Conservation (phyloP, 2,329 filamentous ascomycete species). For the Penicillium expansum region DNA sequence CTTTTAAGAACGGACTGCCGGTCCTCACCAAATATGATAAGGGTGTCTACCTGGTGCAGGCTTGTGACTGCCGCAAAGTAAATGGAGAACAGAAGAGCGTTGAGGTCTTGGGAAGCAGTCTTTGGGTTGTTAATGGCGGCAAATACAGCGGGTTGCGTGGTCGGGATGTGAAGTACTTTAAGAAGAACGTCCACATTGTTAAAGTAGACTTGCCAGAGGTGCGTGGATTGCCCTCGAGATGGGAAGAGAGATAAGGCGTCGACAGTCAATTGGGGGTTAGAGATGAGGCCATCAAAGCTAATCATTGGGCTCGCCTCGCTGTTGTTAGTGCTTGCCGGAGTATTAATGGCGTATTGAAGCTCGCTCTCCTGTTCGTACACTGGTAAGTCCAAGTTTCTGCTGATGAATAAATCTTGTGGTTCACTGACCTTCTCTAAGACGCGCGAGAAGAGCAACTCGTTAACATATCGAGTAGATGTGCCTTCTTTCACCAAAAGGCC, state of each 20-base stretch:
- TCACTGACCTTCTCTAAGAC: neutral
- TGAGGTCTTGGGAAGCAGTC: neutral
- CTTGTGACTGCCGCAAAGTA: neutral
- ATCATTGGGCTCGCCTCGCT: neutral
- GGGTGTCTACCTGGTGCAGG: neutral
- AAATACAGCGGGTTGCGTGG: neutral
- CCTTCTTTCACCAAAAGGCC: neutral
- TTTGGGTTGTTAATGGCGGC: neutral
- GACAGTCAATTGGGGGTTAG: neutral
- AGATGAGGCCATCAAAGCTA: neutral
- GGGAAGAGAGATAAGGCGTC: neutral
- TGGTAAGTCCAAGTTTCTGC: neutral
- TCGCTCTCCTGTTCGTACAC: neutral
- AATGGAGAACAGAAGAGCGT: neutral
- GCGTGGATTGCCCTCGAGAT: neutral
- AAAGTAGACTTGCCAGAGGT: neutral
- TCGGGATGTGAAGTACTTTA: neutral
- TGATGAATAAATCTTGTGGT: neutral
- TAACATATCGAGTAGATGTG: neutral
- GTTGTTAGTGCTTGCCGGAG: neutral
- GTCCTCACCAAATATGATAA: neutral
- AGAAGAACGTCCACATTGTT: neutral
- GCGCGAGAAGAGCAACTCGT: neutral
- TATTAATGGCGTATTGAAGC: neutral
- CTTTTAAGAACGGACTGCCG: neutral